Evolutionary conservation across 306 rosid genomes (phyloP).

Genomic region (Hippophae rhamnoides): DNA sequence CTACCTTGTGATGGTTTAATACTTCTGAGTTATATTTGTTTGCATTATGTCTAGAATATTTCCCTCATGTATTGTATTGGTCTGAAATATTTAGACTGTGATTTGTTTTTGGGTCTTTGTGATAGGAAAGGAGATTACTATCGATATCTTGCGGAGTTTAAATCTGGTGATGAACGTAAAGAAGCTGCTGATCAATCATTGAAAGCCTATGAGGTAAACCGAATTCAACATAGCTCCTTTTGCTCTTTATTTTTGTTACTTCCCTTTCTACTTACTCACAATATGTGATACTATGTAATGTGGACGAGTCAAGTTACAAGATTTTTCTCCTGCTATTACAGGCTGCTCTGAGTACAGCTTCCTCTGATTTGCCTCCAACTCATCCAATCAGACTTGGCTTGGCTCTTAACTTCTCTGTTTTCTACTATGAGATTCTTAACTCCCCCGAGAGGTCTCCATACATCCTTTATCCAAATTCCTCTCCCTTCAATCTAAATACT

Average conservation of each 20-base stretch:
- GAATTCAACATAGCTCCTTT: constrained; percentile 1
- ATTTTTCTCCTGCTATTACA: constrained; percentile 8
- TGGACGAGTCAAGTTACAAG: background rate
- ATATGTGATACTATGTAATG: background rate
- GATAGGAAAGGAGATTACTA: constrained; percentile 44
- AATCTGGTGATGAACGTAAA: constrained; percentile 25
- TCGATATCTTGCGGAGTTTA: constrained; percentile 41
- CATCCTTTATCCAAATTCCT: background rate
- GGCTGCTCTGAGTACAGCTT: constrained; percentile 26
- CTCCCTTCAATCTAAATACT: background rate
- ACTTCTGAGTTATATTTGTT: too few species aligned
- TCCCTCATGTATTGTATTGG: too few species aligned
- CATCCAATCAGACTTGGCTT: constrained; percentile 59
- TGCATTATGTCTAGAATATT: too few species aligned
- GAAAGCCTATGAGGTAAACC: constrained; percentile 30
- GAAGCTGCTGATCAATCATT: constrained; percentile 40
- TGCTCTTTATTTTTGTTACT: background rate
- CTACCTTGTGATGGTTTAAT: background rate
- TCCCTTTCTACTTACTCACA: background rate
- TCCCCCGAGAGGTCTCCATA: constrained; percentile 50
- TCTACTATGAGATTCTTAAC: constrained; percentile 63
- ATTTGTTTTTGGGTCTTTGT: background rate
- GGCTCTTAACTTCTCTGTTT: constrained; percentile 66
- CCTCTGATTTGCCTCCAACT: constrained; percentile 47
- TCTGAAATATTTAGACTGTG: background rate